Base-by-base conservation (phyloP, 805 yeast species). In the Sungouiella blattae region DNA sequence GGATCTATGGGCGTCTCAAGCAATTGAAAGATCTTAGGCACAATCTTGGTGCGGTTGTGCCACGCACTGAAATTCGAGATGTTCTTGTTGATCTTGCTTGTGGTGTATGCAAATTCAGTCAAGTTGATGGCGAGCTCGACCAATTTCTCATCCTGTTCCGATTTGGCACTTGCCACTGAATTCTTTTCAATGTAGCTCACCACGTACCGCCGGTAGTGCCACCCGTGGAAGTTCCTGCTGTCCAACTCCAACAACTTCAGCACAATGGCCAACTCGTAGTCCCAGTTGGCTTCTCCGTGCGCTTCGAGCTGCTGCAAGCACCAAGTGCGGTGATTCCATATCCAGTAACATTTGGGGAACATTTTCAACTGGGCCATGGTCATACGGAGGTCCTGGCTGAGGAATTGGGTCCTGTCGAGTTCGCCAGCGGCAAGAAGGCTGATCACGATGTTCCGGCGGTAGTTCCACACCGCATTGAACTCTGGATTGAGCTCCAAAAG, bases 41-140 rank as follows among this genome's bases (percentile, higher is more conserved):
- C 71, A 40, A 89, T 61, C 38, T 77, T 79, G 1, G 87, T 74
- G 43, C 98, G 69, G 56, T 87, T 86, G 58, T 91, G 97, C 95
- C 96, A 88, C 5, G 98, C 98, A 2, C 96, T 86, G 52, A 83
- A 93, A 58, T 93, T 93, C 25, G 96, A 85, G 39, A 89, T 87
- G 58, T 93, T 85, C 36, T 71, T 73, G 49, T 83, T 84, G 49
- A 93, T 87, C 64, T 81, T 83, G 33, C 64, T 60, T 0, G 91
- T 83, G 1, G 97, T 87, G 59, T 78, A 91, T 17, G 73, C 71
- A 47, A 87, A 79, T 58, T 91, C 98, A 4, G 60, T 44, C 20
- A 60, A 49, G 35, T 66, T 50, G 13, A 66, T 44, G n/a, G 47
- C 53, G 22, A 71, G 52, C 18, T 30, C 32, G 1, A 34, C 33